Conservation (phyloP, 2,329 filamentous ascomycete species). For the Westerdykella sp. region DNA sequence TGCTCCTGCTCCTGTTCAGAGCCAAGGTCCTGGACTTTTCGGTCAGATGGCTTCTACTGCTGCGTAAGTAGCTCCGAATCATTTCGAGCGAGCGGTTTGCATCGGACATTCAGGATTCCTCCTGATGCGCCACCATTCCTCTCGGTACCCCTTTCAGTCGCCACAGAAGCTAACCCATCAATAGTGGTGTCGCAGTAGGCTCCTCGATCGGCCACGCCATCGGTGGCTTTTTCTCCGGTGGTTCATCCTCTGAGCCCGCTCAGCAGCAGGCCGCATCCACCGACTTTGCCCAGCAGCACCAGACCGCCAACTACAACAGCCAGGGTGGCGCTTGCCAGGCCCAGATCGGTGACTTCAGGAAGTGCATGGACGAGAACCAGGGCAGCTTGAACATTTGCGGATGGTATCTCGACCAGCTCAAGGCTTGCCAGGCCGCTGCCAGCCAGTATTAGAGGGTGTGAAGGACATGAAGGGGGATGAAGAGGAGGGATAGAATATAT, state of each 20-base stretch:
- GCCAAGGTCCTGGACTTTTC: slow-evolving; percentile 75
- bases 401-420: slow-evolving; percentile 95
- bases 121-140: not conserved
- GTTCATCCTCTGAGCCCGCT: slow-evolving; percentile 49
- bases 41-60: slow-evolving; percentile 97
- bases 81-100: not conserved
- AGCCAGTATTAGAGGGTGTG: slow-evolving; percentile 40
- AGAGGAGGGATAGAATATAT: not conserved
- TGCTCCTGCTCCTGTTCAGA: slow-evolving; percentile 33
- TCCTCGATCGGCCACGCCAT: slow-evolving; percentile 94
- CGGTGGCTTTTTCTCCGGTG: slow-evolving; percentile 78
- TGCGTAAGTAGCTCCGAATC: slow-evolving; percentile 62
- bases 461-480: not conserved
- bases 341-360: slow-evolving; percentile 79
- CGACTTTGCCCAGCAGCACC: slow-evolving; percentile 24
- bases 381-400: slow-evolving; percentile 94
- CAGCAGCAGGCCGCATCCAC: slow-evolving; percentile 25
- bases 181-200: slow-evolving; percentile 90
- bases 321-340: slow-evolving; percentile 54
- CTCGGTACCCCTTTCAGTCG: not conserved
- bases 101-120: not conserved
- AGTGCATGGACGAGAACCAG: slow-evolving; percentile 92
- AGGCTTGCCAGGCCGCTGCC: slow-evolving; percentile 46
- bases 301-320: slow-evolving; percentile 44
- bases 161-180: slow-evolving; percentile 12